These are phyloP conservation scores for Wickerhamiella bombiphila DNA, from an alignment of 805 yeast species.

Conservation along the genomic window DNA sequence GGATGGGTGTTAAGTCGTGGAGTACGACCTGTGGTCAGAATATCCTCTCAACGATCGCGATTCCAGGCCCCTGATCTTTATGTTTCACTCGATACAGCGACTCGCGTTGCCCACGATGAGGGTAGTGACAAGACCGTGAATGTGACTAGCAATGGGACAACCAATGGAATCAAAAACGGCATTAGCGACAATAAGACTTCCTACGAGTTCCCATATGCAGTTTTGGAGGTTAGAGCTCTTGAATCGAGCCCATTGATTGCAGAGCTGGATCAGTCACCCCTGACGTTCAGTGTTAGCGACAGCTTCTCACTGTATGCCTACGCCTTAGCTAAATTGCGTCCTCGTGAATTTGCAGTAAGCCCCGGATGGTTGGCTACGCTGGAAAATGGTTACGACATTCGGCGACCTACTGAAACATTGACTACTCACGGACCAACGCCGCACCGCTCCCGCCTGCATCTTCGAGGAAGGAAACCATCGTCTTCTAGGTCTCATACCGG, in stretches of 20 bases:
- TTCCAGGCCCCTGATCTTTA: slow-evolving; percentile 3
- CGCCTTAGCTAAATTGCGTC: slow-evolving; percentile 22
- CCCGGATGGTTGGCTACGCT: slow-evolving; percentile 31
- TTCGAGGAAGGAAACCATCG: not conserved
- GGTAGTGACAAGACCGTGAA: no score
- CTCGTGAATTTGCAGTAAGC: slow-evolving; percentile 21
- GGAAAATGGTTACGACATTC: slow-evolving; percentile 28
- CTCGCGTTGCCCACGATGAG: slow-evolving; percentile 7
- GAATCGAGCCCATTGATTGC: slow-evolving; percentile 27
- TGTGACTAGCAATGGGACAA: no score
- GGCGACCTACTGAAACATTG: slow-evolving; percentile 28
- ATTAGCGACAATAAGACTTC: no score
- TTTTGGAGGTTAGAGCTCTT: slow-evolving; percentile 35
- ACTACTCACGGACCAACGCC: not conserved
- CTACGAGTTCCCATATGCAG: slow-evolving; percentile 36
- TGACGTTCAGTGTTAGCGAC: slow-evolving; percentile 33
- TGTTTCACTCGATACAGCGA: slow-evolving; percentile 22
- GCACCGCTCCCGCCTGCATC: not conserved
- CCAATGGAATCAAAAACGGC: no score
- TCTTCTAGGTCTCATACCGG: not conserved
- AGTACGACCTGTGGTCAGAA: slow-evolving; percentile 19
- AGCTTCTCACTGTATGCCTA: slow-evolving; percentile 26
- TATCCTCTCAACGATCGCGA: slow-evolving; percentile 18
- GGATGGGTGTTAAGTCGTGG: slow-evolving; percentile 24
- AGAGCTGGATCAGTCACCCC: slow-evolving; percentile 32